phyloP scores from a whole-genome alignment of 192 early-diverging fungal species.

The Mortierella hygrophila region DNA sequence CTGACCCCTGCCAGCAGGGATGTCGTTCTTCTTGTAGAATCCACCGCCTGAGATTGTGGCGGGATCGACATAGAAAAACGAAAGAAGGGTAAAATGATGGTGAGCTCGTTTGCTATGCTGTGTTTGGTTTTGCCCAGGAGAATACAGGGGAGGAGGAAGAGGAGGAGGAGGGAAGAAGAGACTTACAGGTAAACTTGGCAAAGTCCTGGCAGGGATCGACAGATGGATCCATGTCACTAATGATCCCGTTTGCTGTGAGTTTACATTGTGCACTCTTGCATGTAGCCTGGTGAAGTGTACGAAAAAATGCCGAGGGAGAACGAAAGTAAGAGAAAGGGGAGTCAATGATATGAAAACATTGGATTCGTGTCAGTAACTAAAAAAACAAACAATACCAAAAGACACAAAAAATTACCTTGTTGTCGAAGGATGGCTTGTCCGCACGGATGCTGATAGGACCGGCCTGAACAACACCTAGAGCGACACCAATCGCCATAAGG shows the following conservation, averaged over 20 bases:
- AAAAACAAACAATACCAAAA: too few species aligned
- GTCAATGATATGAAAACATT: not conserved
- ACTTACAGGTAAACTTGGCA: constrained; percentile 69
- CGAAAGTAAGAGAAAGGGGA: not conserved
- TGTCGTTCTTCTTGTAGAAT: not conserved
- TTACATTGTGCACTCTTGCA: constrained; percentile 67
- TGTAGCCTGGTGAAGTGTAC: constrained; percentile 6
- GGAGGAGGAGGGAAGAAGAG: not conserved
- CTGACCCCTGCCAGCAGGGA: not conserved
- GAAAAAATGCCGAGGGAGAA: not conserved
- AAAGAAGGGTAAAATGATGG: not conserved
- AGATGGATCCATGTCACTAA: constrained; percentile 59
- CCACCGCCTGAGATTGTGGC: constrained; percentile 6
- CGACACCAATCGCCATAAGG: not conserved
- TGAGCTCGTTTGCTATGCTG: not conserved
- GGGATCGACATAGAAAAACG: not conserved
- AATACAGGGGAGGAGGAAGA: not conserved
- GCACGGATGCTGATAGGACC: not conserved
- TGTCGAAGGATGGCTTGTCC: not conserved
- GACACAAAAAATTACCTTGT: not conserved
- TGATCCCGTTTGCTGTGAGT: constrained; percentile 56
- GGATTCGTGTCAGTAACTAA: not conserved
- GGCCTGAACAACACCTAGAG: not conserved
- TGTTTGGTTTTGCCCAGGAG: not conserved
- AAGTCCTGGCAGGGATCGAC: constrained; percentile 75